Evolutionary conservation across 306 rosid genomes (phyloP), one percentile per base, ranked within the genome.

Genomic region (Vachellia pachyceras): DNA sequence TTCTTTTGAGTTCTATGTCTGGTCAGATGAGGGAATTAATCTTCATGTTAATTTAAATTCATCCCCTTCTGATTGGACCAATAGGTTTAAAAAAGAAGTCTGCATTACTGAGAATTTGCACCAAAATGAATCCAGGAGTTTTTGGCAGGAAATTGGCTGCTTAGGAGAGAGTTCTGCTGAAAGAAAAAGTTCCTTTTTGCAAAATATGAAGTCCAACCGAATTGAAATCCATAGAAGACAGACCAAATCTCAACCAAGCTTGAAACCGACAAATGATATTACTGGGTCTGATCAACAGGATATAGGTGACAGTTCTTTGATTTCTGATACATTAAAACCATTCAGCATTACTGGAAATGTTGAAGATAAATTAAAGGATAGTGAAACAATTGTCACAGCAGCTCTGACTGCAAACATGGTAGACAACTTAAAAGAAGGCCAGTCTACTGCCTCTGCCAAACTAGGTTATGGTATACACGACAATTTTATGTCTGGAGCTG

Each of bases 1-100:
- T 55, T 81, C 85, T 78, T 84, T 89, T 82, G 90, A 93, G 90
- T 93, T 90, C 82, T 63, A 86, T 83, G 96, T 89, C 68, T 84
- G 84, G 81, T 88, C 91, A 73, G 90, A 91, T 45, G 94, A 88
- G 83, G 96, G 94, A 46, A 84, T 93, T 69, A 74, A 72, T 72
- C 97, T 93, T 80, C 73, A 67, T 72, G 91, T 93, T 69, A 91
- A 93, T 83, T 86, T 93, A 77, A 90, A 85, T 78, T 88, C 94
- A 37, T 90, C 87, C 76, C 91, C 87, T n/a, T 91, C 88, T 40
- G 90, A 93, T 64, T 93, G 96, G 96, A 71, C 88, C 29, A 64
- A 86, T 35, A 90, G 64, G 69, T 89, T 90, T 73, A 87, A 76
- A 66, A 87, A 80, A 35, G 96, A 93, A 83, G 90, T 88, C 67